These are phyloP conservation scores for Chytriomyces hyalinus DNA, from an alignment of 192 early-diverging fungal species.

Conservation along the genomic window DNA sequence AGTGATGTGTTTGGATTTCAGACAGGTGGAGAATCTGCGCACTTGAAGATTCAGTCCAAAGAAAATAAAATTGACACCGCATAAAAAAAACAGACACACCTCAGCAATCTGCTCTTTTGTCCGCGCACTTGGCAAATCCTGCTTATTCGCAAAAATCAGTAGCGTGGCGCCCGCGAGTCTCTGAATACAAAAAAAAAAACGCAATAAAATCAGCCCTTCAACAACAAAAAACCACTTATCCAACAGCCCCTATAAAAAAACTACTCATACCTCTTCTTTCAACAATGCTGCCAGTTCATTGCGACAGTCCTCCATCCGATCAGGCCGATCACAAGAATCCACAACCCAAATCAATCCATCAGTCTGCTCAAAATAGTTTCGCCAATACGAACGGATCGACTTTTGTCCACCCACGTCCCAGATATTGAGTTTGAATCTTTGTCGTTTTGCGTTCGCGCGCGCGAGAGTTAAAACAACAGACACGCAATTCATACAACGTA, in stretches of 20 bases:
- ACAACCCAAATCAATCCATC: conserved; percentile 98
- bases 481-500: background rate
- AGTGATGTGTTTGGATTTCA: conserved; percentile 84
- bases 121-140: conserved; percentile 88
- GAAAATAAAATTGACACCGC: background rate
- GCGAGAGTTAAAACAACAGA: background rate
- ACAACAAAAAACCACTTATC: background rate
- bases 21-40: conserved; percentile 71
- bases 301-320: conserved; percentile 79
- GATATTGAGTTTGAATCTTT: conserved; percentile 83
- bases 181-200: conserved; percentile 34
- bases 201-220: too few relatives aligned
- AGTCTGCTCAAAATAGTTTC: conserved; percentile 99
- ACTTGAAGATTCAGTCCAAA: background rate
- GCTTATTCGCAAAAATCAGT: conserved; percentile 97
- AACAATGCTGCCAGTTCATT: conserved; percentile 78
- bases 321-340: conserved; percentile 85
- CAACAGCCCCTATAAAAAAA: background rate
- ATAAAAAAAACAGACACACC: conserved; percentile 41
- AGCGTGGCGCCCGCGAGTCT: conserved; percentile 90
- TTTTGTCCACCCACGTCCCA: conserved; percentile 99
- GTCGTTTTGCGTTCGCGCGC: background rate
- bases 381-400: conserved; percentile 96
- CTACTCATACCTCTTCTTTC: conserved; percentile 77
- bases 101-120: conserved; percentile 71